phyloP scores from a whole-genome alignment of 1,284 basidiomycete species.

The Chiua sp. region DNA sequence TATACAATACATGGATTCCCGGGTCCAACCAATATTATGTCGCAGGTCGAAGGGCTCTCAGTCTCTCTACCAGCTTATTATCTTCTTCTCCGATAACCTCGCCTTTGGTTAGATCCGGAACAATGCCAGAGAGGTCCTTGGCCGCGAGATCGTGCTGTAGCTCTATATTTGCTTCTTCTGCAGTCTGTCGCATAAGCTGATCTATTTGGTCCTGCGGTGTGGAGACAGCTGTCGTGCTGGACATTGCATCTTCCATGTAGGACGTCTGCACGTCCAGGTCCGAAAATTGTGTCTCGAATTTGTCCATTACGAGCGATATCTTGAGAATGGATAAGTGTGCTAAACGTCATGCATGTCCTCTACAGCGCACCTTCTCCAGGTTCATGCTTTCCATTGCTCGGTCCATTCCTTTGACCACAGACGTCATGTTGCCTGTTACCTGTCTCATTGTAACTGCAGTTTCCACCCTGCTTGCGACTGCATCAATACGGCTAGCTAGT shows the following conservation, averaged over 20 bases:
- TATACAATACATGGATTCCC: conserved; percentile 17
- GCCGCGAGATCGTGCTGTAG: conserved; percentile 88
- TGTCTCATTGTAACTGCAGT: conserved; percentile 99
- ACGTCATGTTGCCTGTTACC: conserved; percentile 95
- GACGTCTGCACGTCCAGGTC: conserved; percentile 98
- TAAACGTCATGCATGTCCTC: background rate
- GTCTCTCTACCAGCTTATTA: conserved; percentile 76
- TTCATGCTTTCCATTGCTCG: conserved; percentile 99
- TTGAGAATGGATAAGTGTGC: conserved; percentile 40
- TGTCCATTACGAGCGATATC: conserved; percentile 99
- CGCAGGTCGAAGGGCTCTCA: conserved; percentile 82
- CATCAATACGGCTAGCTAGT: conserved; percentile 91
- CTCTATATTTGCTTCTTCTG: conserved; percentile 98
- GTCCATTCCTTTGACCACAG: conserved; percentile 98
- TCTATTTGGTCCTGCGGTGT: conserved; percentile 99
- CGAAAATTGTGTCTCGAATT: conserved; percentile 96
- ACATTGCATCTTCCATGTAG: conserved; percentile 98
- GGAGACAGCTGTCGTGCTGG: conserved; percentile 89
- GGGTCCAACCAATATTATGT: conserved; percentile 43
- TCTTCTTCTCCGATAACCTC: conserved; percentile 80
- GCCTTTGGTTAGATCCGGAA: conserved; percentile 58
- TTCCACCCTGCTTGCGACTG: conserved; percentile 96
- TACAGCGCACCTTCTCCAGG: conserved; percentile 76
- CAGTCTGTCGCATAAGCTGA: conserved; percentile 89
- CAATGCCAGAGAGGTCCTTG: conserved; percentile 58